phyloP scores from a whole-genome alignment of 2,329 filamentous ascomycete genomes.

The Fusarium coicis region DNA sequence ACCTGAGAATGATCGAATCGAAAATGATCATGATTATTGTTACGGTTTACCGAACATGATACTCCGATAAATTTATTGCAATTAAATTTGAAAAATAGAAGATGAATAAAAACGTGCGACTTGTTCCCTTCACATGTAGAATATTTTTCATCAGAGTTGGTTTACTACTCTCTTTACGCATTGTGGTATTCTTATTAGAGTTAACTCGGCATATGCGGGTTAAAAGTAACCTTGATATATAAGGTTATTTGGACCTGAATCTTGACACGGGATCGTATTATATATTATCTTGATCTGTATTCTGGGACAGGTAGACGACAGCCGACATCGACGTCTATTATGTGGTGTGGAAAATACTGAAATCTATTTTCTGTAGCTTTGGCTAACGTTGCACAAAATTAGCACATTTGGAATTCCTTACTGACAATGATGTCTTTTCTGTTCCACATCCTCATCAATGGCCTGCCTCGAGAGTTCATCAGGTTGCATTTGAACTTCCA shows the following conservation, averaged over 20 bases:
- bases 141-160: neutral
- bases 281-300: neutral
- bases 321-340: neutral
- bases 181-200: neutral
- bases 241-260: neutral
- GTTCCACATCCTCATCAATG: neutral
- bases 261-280: neutral
- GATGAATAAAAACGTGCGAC: neutral
- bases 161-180: neutral
- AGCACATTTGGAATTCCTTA: neutral
- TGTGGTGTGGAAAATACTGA: neutral
- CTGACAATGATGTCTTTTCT: neutral
- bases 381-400: neutral
- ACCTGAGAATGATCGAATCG: slow-evolving; percentile 1
- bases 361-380: neutral
- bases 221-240: neutral
- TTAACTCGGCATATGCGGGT: neutral
- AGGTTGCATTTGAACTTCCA: neutral
- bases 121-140: neutral
- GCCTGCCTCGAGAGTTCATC: neutral
- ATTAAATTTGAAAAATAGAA: neutral
- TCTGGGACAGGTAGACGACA: neutral
- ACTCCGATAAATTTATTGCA: neutral
- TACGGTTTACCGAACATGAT: slow-evolving; percentile 6
- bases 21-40: slow-evolving; percentile 6